These are phyloP conservation scores for Lyophyllum shimeji DNA, from an alignment of 768 basidiomycete species.

Conservation along the genomic window DNA sequence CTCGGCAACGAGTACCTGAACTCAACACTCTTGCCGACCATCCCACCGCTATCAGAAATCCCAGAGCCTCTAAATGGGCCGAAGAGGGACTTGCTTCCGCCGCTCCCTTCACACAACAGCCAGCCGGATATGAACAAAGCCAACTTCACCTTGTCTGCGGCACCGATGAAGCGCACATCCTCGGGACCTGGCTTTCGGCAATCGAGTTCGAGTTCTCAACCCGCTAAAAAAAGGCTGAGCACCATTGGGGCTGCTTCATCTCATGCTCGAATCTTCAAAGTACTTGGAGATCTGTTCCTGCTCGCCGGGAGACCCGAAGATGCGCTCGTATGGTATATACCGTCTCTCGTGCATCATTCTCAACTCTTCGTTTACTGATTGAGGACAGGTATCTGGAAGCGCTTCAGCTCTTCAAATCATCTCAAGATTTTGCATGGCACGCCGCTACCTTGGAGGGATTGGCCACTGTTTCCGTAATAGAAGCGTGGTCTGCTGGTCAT, in stretches of 20 bases:
- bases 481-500: constrained; percentile 80
- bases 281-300: constrained; percentile 86
- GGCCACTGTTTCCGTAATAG: constrained; percentile 75
- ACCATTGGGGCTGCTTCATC: constrained; percentile 69
- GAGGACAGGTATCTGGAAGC: constrained; percentile 81
- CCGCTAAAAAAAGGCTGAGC: constrained; percentile 61
- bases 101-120: constrained; percentile 50
- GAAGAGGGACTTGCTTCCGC: constrained; percentile 43
- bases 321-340: constrained; percentile 70
- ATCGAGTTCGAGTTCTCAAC: constrained; percentile 45
- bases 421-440: constrained; percentile 85
- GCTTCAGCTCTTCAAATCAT: constrained; percentile 67
- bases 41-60: constrained; percentile 62
- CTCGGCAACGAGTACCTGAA: constrained; percentile 86
- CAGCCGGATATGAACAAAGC: constrained; percentile 53
- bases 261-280: constrained; percentile 84
- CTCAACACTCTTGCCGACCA: constrained; percentile 57
- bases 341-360: not conserved
- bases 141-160: constrained; percentile 34
- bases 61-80: constrained; percentile 53
- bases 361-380: constrained; percentile 10
- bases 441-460: constrained; percentile 86
- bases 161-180: constrained; percentile 56
- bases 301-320: constrained; percentile 85
- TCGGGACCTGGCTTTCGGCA: constrained; percentile 53